A percentile compares a stretch with the other conserved stretches of the same genome.
Conservation (phyloP, 306 rosid species). For the Cucurbita maxima region DNA sequence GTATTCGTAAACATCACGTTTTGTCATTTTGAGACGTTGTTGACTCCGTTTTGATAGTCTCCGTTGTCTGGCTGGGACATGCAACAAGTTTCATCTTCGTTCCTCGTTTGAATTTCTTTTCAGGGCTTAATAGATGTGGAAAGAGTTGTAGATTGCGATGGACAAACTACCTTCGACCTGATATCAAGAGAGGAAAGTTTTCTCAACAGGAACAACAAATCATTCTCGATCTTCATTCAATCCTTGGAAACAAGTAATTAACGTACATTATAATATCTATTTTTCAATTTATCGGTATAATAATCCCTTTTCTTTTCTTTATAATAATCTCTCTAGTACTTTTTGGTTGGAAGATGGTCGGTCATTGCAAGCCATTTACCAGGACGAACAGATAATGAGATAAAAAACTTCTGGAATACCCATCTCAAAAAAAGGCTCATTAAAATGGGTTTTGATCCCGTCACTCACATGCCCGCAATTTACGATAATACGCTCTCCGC, state of each 20-base stretch:
- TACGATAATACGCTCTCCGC: background rate
- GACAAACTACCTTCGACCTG: too few species aligned
- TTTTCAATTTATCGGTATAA: background rate
- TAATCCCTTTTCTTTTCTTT: too few species aligned
- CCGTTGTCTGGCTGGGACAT: too few species aligned
- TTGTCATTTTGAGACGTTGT: too few species aligned
- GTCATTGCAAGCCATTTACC: background rate
- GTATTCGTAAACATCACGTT: too few species aligned
- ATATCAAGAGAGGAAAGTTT: background rate
- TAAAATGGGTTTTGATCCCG: background rate
- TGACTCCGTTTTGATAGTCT: too few species aligned
- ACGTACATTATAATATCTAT: background rate
- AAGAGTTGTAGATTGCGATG: constrained; percentile 37
- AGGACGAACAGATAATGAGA: background rate
- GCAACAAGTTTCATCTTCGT: too few species aligned
- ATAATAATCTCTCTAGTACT: background rate
- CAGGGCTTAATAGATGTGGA: constrained; percentile 85
- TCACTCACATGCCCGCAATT: background rate
- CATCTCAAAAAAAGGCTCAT: background rate
- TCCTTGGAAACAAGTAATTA: constrained; percentile 6
- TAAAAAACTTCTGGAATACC: background rate
- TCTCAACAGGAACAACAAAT: constrained; percentile 74
- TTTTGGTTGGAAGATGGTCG: background rate
- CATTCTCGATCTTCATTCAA: constrained; percentile 76
- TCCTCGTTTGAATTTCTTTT: background rate